These are phyloP conservation scores for Knoxia roxburghii DNA, from an alignment of 257 asterid species.

Conservation along the genomic window DNA sequence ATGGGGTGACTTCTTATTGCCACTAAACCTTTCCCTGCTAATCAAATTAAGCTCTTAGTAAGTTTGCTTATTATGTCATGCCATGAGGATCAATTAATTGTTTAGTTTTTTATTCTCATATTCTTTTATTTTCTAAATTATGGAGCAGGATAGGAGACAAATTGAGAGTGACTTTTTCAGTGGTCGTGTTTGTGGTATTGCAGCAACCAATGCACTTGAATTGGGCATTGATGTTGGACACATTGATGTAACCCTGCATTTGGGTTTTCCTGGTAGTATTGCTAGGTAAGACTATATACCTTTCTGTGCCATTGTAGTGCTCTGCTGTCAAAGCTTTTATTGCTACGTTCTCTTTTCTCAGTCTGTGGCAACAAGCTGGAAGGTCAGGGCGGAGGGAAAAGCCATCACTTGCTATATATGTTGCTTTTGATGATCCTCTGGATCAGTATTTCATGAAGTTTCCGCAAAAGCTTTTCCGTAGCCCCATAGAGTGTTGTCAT, in stretches of 20 bases:
- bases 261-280: conserved; percentile 96
- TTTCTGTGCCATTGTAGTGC: conserved; percentile 18
- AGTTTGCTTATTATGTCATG: neutral
- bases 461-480: conserved; percentile 78
- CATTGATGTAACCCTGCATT: conserved; percentile 89
- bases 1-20: neutral
- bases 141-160: conserved; percentile 83
- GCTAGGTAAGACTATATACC: conserved; percentile 51
- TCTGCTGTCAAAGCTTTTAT: conserved; percentile 17
- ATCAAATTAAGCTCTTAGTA: neutral
- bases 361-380: conserved; percentile 99
- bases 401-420: conserved; percentile 81
- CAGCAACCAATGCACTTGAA: conserved; percentile 98
- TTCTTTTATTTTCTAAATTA: conserved; percentile 21
- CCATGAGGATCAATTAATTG: neutral
- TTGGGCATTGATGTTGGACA: conserved; percentile 97
- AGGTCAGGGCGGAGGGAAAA: conserved; percentile 94
- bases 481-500: conserved; percentile 87
- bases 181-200: conserved; percentile 76
- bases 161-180: conserved; percentile 71
- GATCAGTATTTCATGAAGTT: conserved; percentile 94
- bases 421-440: conserved; percentile 94
- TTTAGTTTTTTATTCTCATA: conserved; percentile 1
- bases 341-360: conserved; percentile 23
- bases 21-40: neutral